These are phyloP conservation scores for Nicotiana knightiana DNA, from an alignment of 257 asterid species.

Conservation along the genomic window DNA sequence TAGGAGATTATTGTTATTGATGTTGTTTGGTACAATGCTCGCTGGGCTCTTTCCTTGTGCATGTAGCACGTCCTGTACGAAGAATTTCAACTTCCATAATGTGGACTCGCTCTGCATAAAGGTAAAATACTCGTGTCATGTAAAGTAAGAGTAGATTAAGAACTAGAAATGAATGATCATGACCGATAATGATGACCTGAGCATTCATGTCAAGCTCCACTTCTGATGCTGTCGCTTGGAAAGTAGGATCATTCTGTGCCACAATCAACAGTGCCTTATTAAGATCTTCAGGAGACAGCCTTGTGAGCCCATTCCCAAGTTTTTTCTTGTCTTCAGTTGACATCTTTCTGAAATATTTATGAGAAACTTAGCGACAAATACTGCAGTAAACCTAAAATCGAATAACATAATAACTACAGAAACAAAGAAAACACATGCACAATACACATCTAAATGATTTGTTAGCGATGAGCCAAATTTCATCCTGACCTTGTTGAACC, in stretches of 20 bases:
- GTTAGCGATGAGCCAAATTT: background rate
- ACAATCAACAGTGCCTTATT: conserved; percentile 65
- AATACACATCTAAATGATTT: background rate
- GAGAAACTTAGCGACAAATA: background rate
- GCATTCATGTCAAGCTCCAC: conserved; percentile 75
- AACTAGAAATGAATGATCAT: background rate
- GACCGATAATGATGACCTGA: conserved; percentile 41
- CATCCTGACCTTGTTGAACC: background rate
- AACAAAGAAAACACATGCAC: background rate
- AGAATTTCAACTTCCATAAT: conserved; percentile 73
- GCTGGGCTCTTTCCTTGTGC: conserved; percentile 46
- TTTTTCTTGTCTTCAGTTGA: conserved; percentile 77
- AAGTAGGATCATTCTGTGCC: conserved; percentile 55
- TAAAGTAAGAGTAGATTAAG: background rate
- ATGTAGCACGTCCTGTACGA: conserved; percentile 59
- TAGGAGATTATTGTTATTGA: conserved; percentile 28
- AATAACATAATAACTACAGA: background rate
- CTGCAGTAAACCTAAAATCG: background rate
- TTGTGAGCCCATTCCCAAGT: conserved; percentile 63
- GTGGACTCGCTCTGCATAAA: conserved; percentile 69
- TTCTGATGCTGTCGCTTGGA: conserved; percentile 46
- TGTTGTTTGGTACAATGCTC: conserved; percentile 29
- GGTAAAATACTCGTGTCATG: background rate
- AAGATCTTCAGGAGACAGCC: conserved; percentile 59
- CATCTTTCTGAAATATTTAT: conserved; percentile 50